Evolutionary conservation across 2,329 filamentous ascomycete genomes (phyloP).

Genomic region (Diaporthe citriasiana): DNA sequence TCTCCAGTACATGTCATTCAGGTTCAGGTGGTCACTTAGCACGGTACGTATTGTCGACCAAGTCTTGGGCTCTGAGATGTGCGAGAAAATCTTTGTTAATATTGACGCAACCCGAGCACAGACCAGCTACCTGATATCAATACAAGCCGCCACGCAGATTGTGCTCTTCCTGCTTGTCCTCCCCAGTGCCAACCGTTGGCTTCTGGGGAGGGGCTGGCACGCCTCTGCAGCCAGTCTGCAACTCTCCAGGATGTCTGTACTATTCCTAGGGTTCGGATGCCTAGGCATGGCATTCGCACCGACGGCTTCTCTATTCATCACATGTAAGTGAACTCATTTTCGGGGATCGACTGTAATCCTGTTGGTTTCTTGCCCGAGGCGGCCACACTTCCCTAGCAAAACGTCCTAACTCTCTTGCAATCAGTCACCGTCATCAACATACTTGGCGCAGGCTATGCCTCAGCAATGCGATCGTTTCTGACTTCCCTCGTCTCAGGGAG

Average conservation of each 20-base stretch:
- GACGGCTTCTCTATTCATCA: conserved; percentile 27
- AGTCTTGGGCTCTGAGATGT: background rate
- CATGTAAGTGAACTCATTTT: conserved; percentile 13
- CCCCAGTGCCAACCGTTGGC: conserved; percentile 12
- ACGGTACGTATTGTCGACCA: conserved; percentile 18
- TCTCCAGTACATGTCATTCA: conserved; percentile 42
- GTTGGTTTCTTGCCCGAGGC: background rate
- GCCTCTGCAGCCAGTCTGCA: conserved; percentile 33
- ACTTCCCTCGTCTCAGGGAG: conserved; percentile 34
- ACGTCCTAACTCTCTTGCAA: background rate
- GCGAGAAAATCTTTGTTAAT: background rate
- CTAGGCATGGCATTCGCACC: conserved; percentile 39
- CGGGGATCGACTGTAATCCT: background rate
- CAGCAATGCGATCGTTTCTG: conserved; percentile 38
- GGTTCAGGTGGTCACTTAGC: conserved; percentile 39
- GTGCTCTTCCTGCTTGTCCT: conserved; percentile 36
- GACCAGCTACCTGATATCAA: conserved; percentile 38
- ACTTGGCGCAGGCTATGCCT: conserved; percentile 35
- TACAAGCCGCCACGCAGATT: conserved; percentile 42
- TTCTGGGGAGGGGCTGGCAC: conserved; percentile 12
- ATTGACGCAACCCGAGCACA: background rate
- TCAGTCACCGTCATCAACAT: conserved; percentile 38
- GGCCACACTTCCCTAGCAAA: background rate
- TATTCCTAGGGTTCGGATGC: conserved; percentile 15
- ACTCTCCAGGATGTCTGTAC: conserved; percentile 34